phyloP scores from a whole-genome alignment of 257 asterid species.

The Solanum rostratum region DNA sequence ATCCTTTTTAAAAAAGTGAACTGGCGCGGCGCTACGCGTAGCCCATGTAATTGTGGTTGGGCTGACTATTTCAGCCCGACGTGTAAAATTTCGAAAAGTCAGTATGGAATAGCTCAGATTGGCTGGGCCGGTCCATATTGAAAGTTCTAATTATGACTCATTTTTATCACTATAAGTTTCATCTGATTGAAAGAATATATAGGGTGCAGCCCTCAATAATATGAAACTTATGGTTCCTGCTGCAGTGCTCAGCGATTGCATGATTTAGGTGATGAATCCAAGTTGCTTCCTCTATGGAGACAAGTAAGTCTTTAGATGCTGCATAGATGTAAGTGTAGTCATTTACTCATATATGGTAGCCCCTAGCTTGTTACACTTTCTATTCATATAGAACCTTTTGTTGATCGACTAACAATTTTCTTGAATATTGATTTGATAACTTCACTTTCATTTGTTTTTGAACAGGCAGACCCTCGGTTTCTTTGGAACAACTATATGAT shows the following conservation, averaged over 20 bases:
- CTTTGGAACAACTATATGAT: constrained; percentile 87
- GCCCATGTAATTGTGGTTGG: too few species aligned
- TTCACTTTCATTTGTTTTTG: constrained; percentile 1
- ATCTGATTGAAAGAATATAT: not conserved
- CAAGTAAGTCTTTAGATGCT: constrained; percentile 36
- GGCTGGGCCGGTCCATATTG: too few species aligned
- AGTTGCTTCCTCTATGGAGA: constrained; percentile 95
- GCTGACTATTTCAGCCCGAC: too few species aligned
- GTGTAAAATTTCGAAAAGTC: too few species aligned
- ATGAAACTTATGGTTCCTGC: constrained; percentile 7
- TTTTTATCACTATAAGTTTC: not conserved
- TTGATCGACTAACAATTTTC: not conserved
- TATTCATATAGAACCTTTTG: not conserved
- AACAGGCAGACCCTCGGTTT: constrained; percentile 90
- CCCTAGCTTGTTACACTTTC: not conserved
- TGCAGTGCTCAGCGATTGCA: constrained; percentile 68
- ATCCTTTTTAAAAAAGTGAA: too few species aligned
- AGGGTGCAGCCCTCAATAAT: not conserved
- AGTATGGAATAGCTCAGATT: too few species aligned
- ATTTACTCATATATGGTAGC: not conserved
- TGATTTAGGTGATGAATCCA: constrained; percentile 88
- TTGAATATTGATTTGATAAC: not conserved
- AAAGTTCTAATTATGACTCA: not conserved
- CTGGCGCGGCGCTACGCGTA: too few species aligned
- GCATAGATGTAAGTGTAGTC: not conserved